Evolutionary conservation across 2,329 filamentous ascomycete species (phyloP), one percentile per base, ranked within the genome.

Genomic region (Fusarium proliferatum): DNA sequence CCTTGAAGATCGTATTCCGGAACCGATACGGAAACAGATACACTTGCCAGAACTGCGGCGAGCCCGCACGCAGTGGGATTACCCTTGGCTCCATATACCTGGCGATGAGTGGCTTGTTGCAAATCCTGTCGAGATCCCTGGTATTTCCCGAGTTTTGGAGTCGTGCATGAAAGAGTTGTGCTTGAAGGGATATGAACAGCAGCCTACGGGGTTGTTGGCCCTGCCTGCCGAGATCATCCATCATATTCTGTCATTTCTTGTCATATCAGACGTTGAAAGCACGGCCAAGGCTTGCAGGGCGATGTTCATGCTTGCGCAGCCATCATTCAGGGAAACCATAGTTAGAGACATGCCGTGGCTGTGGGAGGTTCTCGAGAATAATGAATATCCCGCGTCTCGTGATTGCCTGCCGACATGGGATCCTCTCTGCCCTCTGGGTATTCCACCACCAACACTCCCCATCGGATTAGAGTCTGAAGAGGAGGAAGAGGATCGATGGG

Each of bases 101-200:
- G 51, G 64, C 3, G 26, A 45, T 9, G 64, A 67, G 15, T 67
- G 64, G 61, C 15, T 66, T 34, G 43, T 13, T 4, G 51, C 64
- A 3, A 67, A 67, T 3, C 64, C 64, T 2, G 43, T 60, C 0
- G 61, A 67, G 26, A 6, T 67, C 13, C 33, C 62, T 1, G 33
- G 19, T 0, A 26, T 67, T 0, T n/a, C 8, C 2, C 13, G 11
- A 16, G 30, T n/a, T 2, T 19, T 67, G 2, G 34, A 23, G 17
- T 7, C 10, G 4, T 67, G 43, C 13, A 4, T 23, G 2, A 5
- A 23, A 2, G 5, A 13, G 4, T 6, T 21, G 16, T 6, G 7
- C 2, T 5, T 30, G 0, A 4, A 17, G 28, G 23, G 0, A 3
- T 8, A 21, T 6, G 4, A 2, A 0, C 13, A 67, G 10, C 19